Base-by-base conservation (phyloP, 306 rosid genomes). In the Ormosia emarginata region DNA sequence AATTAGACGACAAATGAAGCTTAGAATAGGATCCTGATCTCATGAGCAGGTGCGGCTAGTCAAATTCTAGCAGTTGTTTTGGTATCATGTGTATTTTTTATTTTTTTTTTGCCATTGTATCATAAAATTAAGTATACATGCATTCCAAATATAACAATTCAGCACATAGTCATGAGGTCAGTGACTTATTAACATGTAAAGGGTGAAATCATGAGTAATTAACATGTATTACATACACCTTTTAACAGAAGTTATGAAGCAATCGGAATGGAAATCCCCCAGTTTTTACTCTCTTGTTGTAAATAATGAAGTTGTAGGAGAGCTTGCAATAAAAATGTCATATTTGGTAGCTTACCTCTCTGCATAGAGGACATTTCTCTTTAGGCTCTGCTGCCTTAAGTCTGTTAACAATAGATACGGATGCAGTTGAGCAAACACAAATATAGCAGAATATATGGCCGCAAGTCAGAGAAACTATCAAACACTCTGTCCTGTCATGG, bases 391-490 rank as follows among this genome's bases (percentile, higher is more conserved):
- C 88, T 9, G 76, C 59, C 82, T 89, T 92, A 15, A 95, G 91
- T 43, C 97, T 92, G 69, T 91, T 83, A 0, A 95, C 91, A 57
- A 92, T 93, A 33, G 91, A 88, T 56, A 92, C 97, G 2, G 97
- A 91, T 53, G 98, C 96, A 73, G 99, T 96, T 0, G 97, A 93
- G 89, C 97, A 92, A 69, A 94, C 93, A 74, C 99, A 95, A 79
- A 91, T 82, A 80, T 86, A 90, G 88, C 99, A 95, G 92, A 88
- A 93, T 82, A 95, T 92, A 79, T 95, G 99, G 63, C 99, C 98
- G 39, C 99, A 95, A 15, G 88, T 83, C 75, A 95, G 92, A 81
- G 98, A 90, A 84, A 92, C 96, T 2, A 89, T 95, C 99, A 83
- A 95, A 95, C 80, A 95, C 96, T 2, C 93, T 92, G 8, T 95